Conservation (phyloP, 2,329 filamentous ascomycete species). For the Dactylellina parvicollis region DNA sequence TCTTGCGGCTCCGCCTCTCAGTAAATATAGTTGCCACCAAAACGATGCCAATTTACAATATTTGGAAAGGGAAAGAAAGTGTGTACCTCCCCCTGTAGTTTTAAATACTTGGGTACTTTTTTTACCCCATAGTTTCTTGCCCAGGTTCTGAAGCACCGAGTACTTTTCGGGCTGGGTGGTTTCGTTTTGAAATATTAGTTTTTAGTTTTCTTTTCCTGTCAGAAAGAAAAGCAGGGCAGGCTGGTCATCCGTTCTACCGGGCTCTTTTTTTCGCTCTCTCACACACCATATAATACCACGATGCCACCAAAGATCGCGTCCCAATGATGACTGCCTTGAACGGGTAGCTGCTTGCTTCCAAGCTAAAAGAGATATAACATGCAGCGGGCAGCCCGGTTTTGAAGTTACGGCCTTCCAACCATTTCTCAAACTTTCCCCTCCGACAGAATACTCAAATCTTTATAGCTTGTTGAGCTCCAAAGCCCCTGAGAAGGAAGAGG, state of each 20-base stretch:
- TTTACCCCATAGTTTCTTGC: background rate
- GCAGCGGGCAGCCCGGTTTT: constrained; percentile 19
- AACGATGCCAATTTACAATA: constrained; percentile 25
- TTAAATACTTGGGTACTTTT: constrained; percentile 33
- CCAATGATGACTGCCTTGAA: constrained; percentile 32
- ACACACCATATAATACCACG: constrained; percentile 30
- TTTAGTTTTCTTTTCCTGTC: too few species aligned
- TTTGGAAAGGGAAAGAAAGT: constrained; percentile 18
- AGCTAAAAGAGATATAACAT: constrained; percentile 48
- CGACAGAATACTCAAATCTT: too few species aligned
- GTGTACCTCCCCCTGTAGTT: constrained; percentile 24
- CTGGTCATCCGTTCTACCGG: constrained; percentile 24
- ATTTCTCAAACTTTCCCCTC: background rate
- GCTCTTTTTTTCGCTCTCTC: background rate
- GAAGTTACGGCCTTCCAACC: too few species aligned
- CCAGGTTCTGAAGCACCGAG: background rate
- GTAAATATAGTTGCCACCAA: constrained; percentile 49
- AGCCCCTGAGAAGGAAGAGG: background rate
- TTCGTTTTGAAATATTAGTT: constrained; percentile 44
- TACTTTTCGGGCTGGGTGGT: constrained; percentile 16
- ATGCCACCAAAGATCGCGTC: constrained; percentile 19
- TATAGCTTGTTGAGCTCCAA: constrained; percentile 5
- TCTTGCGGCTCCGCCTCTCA: constrained; percentile 51
- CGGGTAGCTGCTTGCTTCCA: constrained; percentile 23
- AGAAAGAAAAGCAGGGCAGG: constrained; percentile 21